Evolutionary conservation across 345 rosid genomes (phyloP).

Genomic region (Eutrema yunnanense): DNA sequence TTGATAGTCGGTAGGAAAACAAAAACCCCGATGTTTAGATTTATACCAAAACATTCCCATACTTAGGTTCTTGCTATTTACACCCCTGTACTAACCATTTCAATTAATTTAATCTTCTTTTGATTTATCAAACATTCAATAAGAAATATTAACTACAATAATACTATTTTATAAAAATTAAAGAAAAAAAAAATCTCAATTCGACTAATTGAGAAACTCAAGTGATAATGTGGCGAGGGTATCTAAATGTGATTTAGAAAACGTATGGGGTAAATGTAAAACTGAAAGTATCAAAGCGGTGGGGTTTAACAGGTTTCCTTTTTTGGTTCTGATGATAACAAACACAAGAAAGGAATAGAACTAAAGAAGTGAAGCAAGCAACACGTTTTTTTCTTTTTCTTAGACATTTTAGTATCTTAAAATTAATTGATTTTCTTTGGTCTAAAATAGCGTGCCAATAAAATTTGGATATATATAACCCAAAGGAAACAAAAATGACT

Average conservation of each 20-base stretch:
- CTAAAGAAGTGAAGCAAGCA: not conserved
- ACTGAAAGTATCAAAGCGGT: not conserved
- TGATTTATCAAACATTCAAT: not conserved
- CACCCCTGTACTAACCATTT: not conserved
- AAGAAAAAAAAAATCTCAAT: no score
- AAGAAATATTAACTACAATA: not conserved
- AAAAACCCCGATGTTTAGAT: not conserved
- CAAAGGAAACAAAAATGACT: no score
- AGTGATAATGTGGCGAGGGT: not conserved
- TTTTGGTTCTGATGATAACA: conserved; percentile 10
- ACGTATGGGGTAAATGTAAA: not conserved
- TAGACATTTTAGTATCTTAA: not conserved
- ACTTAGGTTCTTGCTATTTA: not conserved
- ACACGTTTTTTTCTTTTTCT: not conserved
- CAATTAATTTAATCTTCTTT: not conserved
- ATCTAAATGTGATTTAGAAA: not conserved
- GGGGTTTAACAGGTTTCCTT: not conserved
- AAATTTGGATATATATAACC: no score
- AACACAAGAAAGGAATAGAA: conserved; percentile 20
- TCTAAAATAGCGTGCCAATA: not conserved
- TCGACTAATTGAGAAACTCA: no score
- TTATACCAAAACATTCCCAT: not conserved
- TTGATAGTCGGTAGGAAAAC: not conserved
- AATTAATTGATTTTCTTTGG: not conserved
- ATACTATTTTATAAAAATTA: no score